Conservation (phyloP, 2,329 filamentous ascomycete genomes). For the Venturia asperata region DNA sequence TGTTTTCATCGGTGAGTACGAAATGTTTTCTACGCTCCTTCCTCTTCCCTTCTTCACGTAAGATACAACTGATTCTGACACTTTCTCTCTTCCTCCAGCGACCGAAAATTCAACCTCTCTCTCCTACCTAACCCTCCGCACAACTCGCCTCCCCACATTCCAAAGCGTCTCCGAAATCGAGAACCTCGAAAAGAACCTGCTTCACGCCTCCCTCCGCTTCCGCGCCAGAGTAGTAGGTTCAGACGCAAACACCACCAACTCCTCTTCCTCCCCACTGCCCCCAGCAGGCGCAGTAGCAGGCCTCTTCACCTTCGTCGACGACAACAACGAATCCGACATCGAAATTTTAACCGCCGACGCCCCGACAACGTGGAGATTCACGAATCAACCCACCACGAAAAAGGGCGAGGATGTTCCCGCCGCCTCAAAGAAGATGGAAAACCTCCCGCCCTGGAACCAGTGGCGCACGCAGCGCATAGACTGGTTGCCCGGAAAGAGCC, state of each 20-base stretch:
- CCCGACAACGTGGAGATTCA: no score
- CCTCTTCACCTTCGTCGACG: no score
- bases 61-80: neutral
- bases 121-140: conserved; percentile 43
- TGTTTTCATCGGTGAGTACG: conserved; percentile 34
- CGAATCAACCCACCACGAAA: no score
- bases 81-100: neutral
- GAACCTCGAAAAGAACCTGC: conserved; percentile 38
- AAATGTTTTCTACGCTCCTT: neutral
- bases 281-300: no score
- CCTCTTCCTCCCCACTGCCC: no score
- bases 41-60: neutral
- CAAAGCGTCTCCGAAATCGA: conserved; percentile 43
- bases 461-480: conserved; percentile 56
- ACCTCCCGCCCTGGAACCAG: conserved; percentile 45
- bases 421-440: conserved; percentile 46
- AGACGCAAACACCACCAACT: neutral
- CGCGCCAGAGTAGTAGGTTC: conserved; percentile 39
- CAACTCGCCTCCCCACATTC: conserved; percentile 36
- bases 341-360: no score
- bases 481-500: conserved; percentile 43
- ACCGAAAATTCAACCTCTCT: conserved; percentile 19
- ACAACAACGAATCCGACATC: no score
- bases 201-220: conserved; percentile 44
- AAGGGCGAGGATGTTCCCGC: conserved; percentile 38